Base-by-base conservation (phyloP, 2,329 filamentous ascomycete species). In the Paraphoma chrysanthemicola region DNA sequence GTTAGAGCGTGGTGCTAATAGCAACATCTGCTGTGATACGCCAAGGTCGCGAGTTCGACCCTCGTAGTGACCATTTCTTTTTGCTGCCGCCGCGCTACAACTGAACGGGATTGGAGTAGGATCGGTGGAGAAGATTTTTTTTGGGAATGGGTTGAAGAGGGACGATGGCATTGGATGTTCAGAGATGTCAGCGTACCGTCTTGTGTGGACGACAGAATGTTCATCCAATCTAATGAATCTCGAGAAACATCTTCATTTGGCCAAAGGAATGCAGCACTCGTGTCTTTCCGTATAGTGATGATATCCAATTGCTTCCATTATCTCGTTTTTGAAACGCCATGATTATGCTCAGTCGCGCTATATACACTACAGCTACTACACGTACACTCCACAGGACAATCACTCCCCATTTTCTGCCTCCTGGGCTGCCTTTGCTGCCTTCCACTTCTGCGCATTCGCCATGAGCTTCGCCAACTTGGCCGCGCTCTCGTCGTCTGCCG, bases 391-490 rank as follows among this genome's bases (percentile, higher is more conserved):
- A 36, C 33, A 10, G 33, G 6, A 14, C 9, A 10, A 42, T 9
- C 14, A 16, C 11, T 36, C 58, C 16, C 44, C 55, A 4, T 51
- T 17, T 10, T 42, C 53, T 2, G 60, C 64, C 12, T 59, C 57
- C 39, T 63, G 56, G 1, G 63, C 59, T 9, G 63, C 67, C 52
- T 71, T 62, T 33, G 79, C 81, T 74, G 90, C 85, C 82, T 96
- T 97, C 92, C 94, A 98, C 66, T 88, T 87, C 76, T 93, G 89
- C 54, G 94, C 93, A 85, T 90, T 90, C 60, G 91, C 89, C 79
- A 97, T 81, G 75, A 98, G 82, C 74, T 90, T 92, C 49, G 91
- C 91, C 77, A 97, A 81, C 69, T 91, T 93, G 65, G 90, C 90
- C 53, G 90, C 90, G 73, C 92, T 90, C 79, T 92, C 87, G 76